Evolutionary conservation across 176 grass and related monocot species (phyloP).

Genomic region (Triticum urartu): DNA sequence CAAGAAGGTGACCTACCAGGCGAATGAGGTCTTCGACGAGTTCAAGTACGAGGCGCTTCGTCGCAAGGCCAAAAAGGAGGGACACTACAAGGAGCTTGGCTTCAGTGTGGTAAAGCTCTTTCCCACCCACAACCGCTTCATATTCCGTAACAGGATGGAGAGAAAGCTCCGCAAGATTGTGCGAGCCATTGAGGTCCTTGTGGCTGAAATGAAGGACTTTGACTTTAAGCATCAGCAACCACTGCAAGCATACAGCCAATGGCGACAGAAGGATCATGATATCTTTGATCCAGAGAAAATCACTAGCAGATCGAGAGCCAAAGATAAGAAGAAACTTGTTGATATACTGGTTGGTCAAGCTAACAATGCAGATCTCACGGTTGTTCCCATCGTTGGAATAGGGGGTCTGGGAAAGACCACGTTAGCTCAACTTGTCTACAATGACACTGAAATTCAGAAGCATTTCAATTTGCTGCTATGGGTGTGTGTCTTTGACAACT

Average conservation of each 20-base stretch:
- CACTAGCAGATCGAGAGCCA: background rate
- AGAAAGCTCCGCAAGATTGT: background rate
- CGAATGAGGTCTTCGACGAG: background rate
- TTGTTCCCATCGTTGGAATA: background rate
- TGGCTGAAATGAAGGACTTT: background rate
- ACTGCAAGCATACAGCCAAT: background rate
- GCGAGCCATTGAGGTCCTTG: background rate
- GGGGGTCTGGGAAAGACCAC: background rate
- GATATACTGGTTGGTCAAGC: background rate
- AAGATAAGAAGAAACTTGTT: background rate
- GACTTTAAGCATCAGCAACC: background rate
- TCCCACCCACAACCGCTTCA: background rate
- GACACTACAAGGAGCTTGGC: background rate
- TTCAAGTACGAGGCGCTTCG: background rate
- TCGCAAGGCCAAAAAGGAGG: background rate
- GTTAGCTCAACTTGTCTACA: background rate
- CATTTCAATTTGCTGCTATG: background rate
- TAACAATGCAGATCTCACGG: background rate
- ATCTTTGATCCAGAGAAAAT: background rate
- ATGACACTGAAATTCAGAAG: background rate
- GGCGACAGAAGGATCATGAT: background rate
- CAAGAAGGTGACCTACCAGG: background rate
- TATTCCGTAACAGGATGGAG: background rate
- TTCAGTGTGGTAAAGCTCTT: background rate
- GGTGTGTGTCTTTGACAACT: background rate